A percentile compares a stretch with the other conserved stretches of the same genome.
These are phyloP conservation scores for Cladophialophora chaetospira DNA, from an alignment of 2,329 filamentous ascomycete genomes.

Conservation along the genomic window DNA sequence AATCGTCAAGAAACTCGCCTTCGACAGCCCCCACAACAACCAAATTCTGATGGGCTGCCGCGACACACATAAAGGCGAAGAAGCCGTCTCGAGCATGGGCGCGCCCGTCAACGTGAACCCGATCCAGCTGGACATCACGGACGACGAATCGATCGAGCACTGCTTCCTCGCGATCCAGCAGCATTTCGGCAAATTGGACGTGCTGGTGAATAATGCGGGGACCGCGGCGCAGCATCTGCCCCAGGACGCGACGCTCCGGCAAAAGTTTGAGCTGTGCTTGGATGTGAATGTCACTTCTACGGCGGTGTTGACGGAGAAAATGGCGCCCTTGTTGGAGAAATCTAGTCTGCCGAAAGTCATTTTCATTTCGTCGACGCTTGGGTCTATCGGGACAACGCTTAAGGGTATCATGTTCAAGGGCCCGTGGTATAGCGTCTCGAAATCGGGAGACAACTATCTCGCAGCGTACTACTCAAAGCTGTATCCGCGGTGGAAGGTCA, in stretches of 20 bases:
- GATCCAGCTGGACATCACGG: slow-evolving; percentile 41
- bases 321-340: slow-evolving; percentile 29
- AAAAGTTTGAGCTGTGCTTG: slow-evolving; percentile 32
- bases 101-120: slow-evolving; percentile 34
- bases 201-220: slow-evolving; percentile 43
- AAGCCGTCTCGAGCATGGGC: slow-evolving; percentile 33
- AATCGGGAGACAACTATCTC: slow-evolving; percentile 29
- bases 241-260: slow-evolving; percentile 20
- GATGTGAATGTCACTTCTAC: slow-evolving; percentile 34
- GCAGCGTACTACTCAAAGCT: slow-evolving; percentile 27
- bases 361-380: slow-evolving; percentile 25
- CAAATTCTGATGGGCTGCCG: slow-evolving; percentile 38
- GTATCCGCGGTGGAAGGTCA: slow-evolving; percentile 30
- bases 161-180: slow-evolving; percentile 37
- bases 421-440: slow-evolving; percentile 27
- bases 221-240: slow-evolving; percentile 27
- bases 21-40: slow-evolving; percentile 40
- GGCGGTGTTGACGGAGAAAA: slow-evolving; percentile 28
- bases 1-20: slow-evolving; percentile 32
- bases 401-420: slow-evolving; percentile 9
- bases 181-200: slow-evolving; percentile 39
- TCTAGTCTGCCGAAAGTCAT: slow-evolving; percentile 29
- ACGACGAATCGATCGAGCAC: slow-evolving; percentile 38
- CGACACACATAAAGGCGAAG: slow-evolving; percentile 42
- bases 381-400: slow-evolving; percentile 21